Conservation (phyloP, 352 stramenopile species). For the Phytophthora hybrid region DNA sequence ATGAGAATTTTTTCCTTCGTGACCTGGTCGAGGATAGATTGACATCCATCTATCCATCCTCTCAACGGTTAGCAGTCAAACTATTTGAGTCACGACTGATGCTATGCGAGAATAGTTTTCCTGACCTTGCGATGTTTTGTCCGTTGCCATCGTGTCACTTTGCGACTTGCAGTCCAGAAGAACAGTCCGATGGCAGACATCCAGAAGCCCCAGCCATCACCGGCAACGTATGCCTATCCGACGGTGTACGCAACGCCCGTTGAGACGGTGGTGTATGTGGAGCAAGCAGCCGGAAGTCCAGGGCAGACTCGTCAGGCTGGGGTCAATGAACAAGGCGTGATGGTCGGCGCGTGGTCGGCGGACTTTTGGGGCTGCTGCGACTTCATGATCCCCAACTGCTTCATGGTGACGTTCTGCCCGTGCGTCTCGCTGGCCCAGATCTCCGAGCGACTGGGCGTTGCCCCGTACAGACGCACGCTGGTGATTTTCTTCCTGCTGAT, state of each 20-base stretch:
- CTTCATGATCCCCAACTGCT: constrained; percentile 51
- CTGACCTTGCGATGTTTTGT: not conserved
- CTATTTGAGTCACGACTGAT: not conserved
- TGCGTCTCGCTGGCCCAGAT: constrained; percentile 65
- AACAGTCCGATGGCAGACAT: constrained; percentile 25
- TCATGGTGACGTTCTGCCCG: constrained; percentile 58
- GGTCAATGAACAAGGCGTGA: constrained; percentile 26
- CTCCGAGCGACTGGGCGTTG: constrained; percentile 44
- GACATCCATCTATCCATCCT: not conserved
- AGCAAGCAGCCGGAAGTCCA: not conserved
- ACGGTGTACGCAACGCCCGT: constrained; percentile 25
- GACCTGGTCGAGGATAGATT: not conserved
- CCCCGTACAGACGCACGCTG: constrained; percentile 39
- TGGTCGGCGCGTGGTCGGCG: constrained; percentile 35
- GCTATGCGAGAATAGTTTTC: not conserved
- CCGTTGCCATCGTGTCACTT: constrained; percentile 11
- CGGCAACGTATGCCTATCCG: constrained; percentile 20
- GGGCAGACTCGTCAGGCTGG: constrained; percentile 4
- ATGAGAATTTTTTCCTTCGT: not conserved
- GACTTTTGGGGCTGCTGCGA: constrained; percentile 58
- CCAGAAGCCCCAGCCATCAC: constrained; percentile 24
- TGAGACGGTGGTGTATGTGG: constrained; percentile 30
- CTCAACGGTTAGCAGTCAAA: not conserved
- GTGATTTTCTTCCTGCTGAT: constrained; percentile 40
- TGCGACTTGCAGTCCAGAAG: not conserved